Percentiles rank a stretch among this genome's conserved stretches.
These are phyloP conservation scores for Phialemoniopsis sp. DNA, from an alignment of 2,329 filamentous ascomycete species.

Conservation along the genomic window DNA sequence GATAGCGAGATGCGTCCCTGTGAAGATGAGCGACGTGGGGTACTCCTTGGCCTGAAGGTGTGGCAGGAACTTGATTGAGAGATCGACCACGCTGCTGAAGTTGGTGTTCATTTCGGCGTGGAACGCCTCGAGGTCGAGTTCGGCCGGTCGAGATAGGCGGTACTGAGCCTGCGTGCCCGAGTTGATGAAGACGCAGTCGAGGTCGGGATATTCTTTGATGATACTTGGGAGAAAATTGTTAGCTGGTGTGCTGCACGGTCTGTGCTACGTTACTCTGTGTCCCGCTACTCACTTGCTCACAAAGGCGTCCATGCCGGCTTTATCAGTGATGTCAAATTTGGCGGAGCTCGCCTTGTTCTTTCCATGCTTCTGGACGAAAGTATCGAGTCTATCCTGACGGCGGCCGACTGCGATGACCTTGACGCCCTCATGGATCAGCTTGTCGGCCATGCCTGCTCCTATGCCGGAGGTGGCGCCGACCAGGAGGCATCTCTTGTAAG, in stretches of 20 bases:
- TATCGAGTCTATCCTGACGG: slow-evolving; percentile 37
- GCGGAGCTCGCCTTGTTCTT: slow-evolving; percentile 22
- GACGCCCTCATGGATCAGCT: slow-evolving; percentile 23
- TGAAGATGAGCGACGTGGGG: slow-evolving; percentile 16
- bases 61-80: slow-evolving; percentile 35
- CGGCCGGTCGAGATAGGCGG: slow-evolving; percentile 32
- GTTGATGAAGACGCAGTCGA: slow-evolving; percentile 44
- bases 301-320: slow-evolving; percentile 28
- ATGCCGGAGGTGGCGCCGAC: slow-evolving; percentile 44
- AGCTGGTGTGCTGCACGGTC: too few species aligned
- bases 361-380: slow-evolving; percentile 33
- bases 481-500: slow-evolving; percentile 40
- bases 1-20: slow-evolving; percentile 32
- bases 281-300: slow-evolving; percentile 17
- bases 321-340: slow-evolving; percentile 33
- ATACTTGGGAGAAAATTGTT: not conserved
- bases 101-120: slow-evolving; percentile 33
- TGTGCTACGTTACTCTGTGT: too few species aligned
- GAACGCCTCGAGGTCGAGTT: slow-evolving; percentile 26
- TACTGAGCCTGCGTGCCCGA: slow-evolving; percentile 33
- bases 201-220: slow-evolving; percentile 24
- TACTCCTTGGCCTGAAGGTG: slow-evolving; percentile 18
- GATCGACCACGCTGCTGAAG: slow-evolving; percentile 31
- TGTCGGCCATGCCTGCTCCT: slow-evolving; percentile 32
- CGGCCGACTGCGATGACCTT: slow-evolving; percentile 39